Evolutionary conservation across 345 rosid genomes (phyloP), one percentile per base, ranked within the genome.

Genomic region (Trapa incisa): DNA sequence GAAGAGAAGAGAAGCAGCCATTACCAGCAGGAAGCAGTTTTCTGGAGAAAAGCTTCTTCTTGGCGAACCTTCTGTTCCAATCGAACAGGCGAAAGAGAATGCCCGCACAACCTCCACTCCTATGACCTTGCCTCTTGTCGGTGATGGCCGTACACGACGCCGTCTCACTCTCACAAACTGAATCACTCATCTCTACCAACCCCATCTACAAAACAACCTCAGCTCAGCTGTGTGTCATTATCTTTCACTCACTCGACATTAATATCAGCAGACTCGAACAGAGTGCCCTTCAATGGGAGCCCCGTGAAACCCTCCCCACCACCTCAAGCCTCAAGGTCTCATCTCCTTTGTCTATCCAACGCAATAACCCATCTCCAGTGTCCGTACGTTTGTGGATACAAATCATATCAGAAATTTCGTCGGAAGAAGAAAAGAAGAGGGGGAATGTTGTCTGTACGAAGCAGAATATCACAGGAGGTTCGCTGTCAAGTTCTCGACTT

Each of bases 81-180:
- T 90, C 94, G 38, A 90, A 80, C 70, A 93, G 86, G 76, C 87
- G 94, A 50, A 88, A 87, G 88, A 93, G 88, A 77, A 93, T 85
- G 45, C 96, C 98, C 6, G 79, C 92, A 56, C 98, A 93, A 35
- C 97, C 98, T 65, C 98, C 86, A 15, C 86, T 80, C 48, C 82
- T 76, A 42, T 84, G 82, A 56, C 87, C 47, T 36, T 65, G 75
- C 70, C 75, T 72, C 74, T 85, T 89, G 82, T 93, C 94, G 33
- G 88, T 75, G 57, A 92, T 75, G 32, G 92, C 90, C 77, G 83
- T 66, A 78, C 80, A 67, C 5, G 92, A 61, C 70, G 78, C 69
- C 72, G 86, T 66, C 66, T 72, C 75, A 65, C 68, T 83, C 0
- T 72, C 63, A 43, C 80, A 58, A 8, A 58, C 63, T 35, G 63